A percentile compares a stretch with the other conserved stretches of the same genome.
These are phyloP conservation scores for Phytophthora multivora DNA, from an alignment of 352 stramenopile species.

Conservation along the genomic window DNA sequence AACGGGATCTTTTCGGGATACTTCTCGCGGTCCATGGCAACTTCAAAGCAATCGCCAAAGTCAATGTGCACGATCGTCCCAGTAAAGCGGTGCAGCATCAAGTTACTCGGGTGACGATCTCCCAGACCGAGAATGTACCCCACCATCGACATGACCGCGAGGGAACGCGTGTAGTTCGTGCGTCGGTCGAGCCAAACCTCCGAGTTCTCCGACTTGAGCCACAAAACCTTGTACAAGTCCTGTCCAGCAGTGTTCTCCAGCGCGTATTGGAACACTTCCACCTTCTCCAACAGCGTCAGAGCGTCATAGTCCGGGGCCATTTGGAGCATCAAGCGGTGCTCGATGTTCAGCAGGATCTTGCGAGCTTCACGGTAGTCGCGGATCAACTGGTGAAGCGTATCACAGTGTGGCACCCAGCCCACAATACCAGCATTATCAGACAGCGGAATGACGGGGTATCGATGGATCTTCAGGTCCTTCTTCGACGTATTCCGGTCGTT, in stretches of 20 bases:
- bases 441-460: conserved; percentile 98
- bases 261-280: conserved; percentile 97
- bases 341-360: conserved; percentile 94
- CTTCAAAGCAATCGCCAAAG: conserved; percentile 98
- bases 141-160: conserved; percentile 99
- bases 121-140: conserved; percentile 99
- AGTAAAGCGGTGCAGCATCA: conserved; percentile 99
- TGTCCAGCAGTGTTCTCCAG: conserved; percentile 94
- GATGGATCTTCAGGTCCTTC: conserved; percentile 97
- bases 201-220: conserved; percentile 97
- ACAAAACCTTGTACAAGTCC: conserved; percentile 97
- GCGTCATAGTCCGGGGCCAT: conserved; percentile 96
- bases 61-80: conserved; percentile 98
- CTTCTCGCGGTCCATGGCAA: conserved; percentile 98
- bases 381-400: conserved; percentile 98
- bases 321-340: conserved; percentile 91
- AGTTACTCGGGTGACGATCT: conserved; percentile 99
- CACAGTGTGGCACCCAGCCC: conserved; percentile 98
- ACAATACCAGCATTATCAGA: conserved; percentile 98
- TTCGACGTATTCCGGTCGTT: conserved; percentile 96
- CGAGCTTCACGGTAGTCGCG: conserved; percentile 91
- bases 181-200: conserved; percentile 98
- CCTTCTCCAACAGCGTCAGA: conserved; percentile 97
- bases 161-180: conserved; percentile 96
- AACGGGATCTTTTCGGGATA: conserved; percentile 99